Percentiles rank a stretch among this genome's conserved stretches.
phyloP scores from a whole-genome alignment of 768 basidiomycete species.

The Lactarius hengduanensis region DNA sequence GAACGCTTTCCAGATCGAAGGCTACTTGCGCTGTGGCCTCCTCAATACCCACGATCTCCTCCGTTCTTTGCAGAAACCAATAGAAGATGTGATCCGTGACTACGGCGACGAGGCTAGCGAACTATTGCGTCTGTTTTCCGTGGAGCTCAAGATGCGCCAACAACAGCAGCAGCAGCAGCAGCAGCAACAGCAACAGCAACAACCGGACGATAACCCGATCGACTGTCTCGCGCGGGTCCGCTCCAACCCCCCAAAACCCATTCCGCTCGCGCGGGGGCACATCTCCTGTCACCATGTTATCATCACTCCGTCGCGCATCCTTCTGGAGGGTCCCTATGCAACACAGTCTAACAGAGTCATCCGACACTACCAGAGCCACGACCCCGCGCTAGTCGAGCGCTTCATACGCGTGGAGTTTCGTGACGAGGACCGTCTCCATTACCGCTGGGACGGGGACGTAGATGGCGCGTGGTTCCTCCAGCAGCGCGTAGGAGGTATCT shows the following conservation, averaged over 20 bases:
- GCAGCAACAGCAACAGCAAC: too few relatives aligned
- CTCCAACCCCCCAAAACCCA: slow-evolving; percentile 27
- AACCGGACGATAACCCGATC: slow-evolving; percentile 41
- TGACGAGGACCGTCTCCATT: slow-evolving; percentile 77
- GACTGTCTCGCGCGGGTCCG: slow-evolving; percentile 47
- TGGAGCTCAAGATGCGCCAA: slow-evolving; percentile 45
- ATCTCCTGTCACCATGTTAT: slow-evolving; percentile 75
- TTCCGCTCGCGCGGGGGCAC: slow-evolving; percentile 37
- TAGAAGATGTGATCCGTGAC: slow-evolving; percentile 42
- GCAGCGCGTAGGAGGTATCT: slow-evolving; percentile 32
- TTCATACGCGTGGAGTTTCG: slow-evolving; percentile 85
- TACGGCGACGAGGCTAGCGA: slow-evolving; percentile 41
- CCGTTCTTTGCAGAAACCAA: slow-evolving; percentile 41
- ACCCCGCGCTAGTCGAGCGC: slow-evolving; percentile 51
- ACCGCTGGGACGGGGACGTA: slow-evolving; percentile 67
- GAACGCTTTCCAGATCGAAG: slow-evolving; percentile 76
- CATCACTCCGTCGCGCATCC: slow-evolving; percentile 69
- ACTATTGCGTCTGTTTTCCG: slow-evolving; percentile 55
- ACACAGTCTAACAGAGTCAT: slow-evolving; percentile 81
- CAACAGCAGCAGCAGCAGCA: too few relatives aligned
- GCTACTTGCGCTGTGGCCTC: slow-evolving; percentile 58
- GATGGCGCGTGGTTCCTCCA: slow-evolving; percentile 56
- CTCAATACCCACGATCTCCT: slow-evolving; percentile 60
- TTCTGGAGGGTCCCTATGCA: slow-evolving; percentile 74
- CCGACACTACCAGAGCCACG: slow-evolving; percentile 47